Percentiles rank a stretch among this genome's conserved stretches.
Evolutionary conservation across 331 rosid genomes (phyloP).

Genomic region (Dryas integrifolia): DNA sequence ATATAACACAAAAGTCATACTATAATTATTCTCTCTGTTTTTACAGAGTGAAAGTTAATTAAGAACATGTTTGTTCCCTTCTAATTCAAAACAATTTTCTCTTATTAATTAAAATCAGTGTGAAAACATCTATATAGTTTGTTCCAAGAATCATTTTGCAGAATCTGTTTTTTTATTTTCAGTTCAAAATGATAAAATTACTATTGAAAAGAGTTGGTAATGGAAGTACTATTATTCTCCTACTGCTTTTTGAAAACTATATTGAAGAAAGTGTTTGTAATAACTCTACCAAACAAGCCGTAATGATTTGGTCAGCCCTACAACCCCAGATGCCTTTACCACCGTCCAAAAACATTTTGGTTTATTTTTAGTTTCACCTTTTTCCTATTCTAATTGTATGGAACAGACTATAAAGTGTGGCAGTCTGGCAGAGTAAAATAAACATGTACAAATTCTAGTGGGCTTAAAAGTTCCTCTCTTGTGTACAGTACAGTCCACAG

Average conservation of each 20-base stretch:
- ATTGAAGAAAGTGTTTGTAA: background rate
- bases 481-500: background rate
- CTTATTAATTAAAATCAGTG: background rate
- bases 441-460: background rate
- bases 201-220: background rate
- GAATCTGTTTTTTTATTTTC: too few relatives aligned
- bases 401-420: background rate
- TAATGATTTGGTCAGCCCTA: conserved; percentile 13
- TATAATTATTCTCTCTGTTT: background rate
- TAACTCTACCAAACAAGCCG: background rate
- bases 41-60: background rate
- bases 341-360: conserved; percentile 16
- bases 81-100: background rate
- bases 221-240: background rate
- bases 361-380: background rate
- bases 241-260: background rate
- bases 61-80: too few relatives aligned
- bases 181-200: background rate
- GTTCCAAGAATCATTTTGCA: too few relatives aligned
- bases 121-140: too few relatives aligned
- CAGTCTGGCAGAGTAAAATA: conserved; percentile 20
- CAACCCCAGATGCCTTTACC: background rate
- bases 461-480: conserved; percentile 29
- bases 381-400: background rate
- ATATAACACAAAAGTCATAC: background rate